Conservation (phyloP, 768 basidiomycete species). For the Ramaria sp. region DNA sequence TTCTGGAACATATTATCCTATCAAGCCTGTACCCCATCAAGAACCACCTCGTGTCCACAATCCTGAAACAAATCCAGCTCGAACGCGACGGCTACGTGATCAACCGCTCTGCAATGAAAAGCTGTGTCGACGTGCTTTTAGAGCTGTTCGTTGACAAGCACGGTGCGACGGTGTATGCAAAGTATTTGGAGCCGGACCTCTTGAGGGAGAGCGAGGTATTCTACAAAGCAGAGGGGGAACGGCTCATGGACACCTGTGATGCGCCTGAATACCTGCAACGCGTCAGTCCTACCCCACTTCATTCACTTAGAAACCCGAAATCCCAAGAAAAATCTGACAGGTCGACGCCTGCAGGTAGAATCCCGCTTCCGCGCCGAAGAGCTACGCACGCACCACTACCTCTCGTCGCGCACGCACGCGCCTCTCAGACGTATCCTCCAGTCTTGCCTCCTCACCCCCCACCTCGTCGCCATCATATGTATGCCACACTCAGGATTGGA, state of each 20-base stretch:
- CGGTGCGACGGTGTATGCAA: slow-evolving; percentile 59
- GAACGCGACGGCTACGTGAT: slow-evolving; percentile 89
- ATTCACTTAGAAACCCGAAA: background rate
- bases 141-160: slow-evolving; percentile 44
- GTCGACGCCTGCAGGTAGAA: slow-evolving; percentile 46
- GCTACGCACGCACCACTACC: slow-evolving; percentile 74
- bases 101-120: slow-evolving; percentile 83
- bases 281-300: slow-evolving; percentile 34
- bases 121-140: slow-evolving; percentile 76
- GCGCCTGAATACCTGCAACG: slow-evolving; percentile 71
- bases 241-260: slow-evolving; percentile 62
- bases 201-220: slow-evolving; percentile 68
- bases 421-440: slow-evolving; percentile 70
- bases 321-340: slow-evolving; percentile 11
- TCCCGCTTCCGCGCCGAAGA: slow-evolving; percentile 73
- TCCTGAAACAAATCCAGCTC: slow-evolving; percentile 77
- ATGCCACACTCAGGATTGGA: slow-evolving; percentile 82
- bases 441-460: slow-evolving; percentile 62
- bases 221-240: slow-evolving; percentile 66
- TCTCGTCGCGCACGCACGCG: slow-evolving; percentile 59
- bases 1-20: slow-evolving; percentile 66
- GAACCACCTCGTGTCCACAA: slow-evolving; percentile 68
- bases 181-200: slow-evolving; percentile 74
- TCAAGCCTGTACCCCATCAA: slow-evolving; percentile 57
- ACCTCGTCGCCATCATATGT: slow-evolving; percentile 61